Base-by-base conservation (phyloP, 2,329 filamentous ascomycete species). In the Trichoderma hamatum region DNA sequence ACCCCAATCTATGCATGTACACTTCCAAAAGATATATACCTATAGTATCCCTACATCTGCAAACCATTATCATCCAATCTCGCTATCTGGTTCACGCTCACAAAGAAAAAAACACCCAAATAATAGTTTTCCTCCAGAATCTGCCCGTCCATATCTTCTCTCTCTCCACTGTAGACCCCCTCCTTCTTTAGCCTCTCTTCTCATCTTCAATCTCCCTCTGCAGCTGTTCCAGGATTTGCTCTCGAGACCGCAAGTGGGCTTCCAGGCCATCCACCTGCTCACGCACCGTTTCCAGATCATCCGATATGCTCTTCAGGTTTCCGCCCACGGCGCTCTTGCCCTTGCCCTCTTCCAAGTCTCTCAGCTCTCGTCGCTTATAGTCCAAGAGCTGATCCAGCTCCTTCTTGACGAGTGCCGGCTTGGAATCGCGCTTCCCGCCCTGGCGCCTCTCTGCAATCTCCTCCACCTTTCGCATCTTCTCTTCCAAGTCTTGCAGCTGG, bases 181-280 rank as follows among this genome's bases (percentile, higher is more conserved):
- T 51, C 30, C 3, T 6, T 11, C n/a, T 84, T 79, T 83, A 82
- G 71, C 84, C 82, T 70, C 83, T 82, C 84, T 92, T 96, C 86
- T 95, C 94, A 26, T 93, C 90, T 75, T 97, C 94, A 80, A 98
- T 91, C 82, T 97, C 90, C 77, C 88, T 85, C 80, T 89, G 88
- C 77, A 98, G 78, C 78, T 93, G 91, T 59, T 91, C 89, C 75
- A 99, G 82, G 34, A 90, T 88, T 72, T 90, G 88, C 80, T 95
- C 88, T 71, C 96, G 86, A 73, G 89, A 89, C 75, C 88, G 86
- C 76, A 97, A 82, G 83, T 99, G 96, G 71, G 84, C 82, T 82
- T 97, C 94, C 73, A 99, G 80, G 0, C 94, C 94, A 73, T 97
- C 94, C 2, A 99, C 90, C 84, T 99, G 95, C 81, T 98, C 95